Conservation (phyloP, 2,329 filamentous ascomycete species). For the Drechslerella coelobrocha region DNA sequence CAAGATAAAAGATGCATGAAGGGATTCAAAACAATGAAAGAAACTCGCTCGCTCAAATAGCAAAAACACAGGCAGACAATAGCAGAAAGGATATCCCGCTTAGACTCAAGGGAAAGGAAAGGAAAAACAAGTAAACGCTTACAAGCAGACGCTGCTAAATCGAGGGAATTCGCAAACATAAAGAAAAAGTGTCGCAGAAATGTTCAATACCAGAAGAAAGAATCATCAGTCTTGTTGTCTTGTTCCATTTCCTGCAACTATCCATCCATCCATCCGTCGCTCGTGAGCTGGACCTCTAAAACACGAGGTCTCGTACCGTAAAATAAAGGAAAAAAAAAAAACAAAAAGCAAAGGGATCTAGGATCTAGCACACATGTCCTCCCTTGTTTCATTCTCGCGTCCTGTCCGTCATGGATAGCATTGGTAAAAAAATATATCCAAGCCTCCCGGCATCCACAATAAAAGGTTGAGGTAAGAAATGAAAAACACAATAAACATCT, state of each 20-base stretch:
- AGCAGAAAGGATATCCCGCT: neutral
- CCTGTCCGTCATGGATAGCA: neutral
- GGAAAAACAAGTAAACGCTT: neutral
- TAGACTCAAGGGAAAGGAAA: neutral
- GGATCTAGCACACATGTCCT: slow-evolving; percentile 9
- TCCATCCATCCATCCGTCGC: slow-evolving; percentile 9
- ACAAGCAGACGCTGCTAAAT: neutral
- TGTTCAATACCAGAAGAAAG: neutral
- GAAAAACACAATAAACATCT: too few species aligned
- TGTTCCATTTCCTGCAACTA: neutral
- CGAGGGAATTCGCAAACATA: neutral
- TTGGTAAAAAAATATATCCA: neutral
- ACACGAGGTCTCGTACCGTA: slow-evolving; percentile 26
- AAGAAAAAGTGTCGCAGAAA: neutral
- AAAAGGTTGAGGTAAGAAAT: too few species aligned
- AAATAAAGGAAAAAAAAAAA: slow-evolving; percentile 21
- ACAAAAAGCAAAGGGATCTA: neutral
- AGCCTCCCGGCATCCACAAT: too few species aligned
- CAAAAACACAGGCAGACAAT: neutral
- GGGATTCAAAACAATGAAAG: neutral
- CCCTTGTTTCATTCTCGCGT: slow-evolving; percentile 13
- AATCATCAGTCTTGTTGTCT: neutral
- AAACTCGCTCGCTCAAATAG: slow-evolving; percentile 11
- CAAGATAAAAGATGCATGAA: slow-evolving; percentile 14
- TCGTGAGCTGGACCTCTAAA: slow-evolving; percentile 27